Base-by-base conservation (phyloP, 495 filamentous ascomycete species). In the Hypoxylon crocopeplum region DNA sequence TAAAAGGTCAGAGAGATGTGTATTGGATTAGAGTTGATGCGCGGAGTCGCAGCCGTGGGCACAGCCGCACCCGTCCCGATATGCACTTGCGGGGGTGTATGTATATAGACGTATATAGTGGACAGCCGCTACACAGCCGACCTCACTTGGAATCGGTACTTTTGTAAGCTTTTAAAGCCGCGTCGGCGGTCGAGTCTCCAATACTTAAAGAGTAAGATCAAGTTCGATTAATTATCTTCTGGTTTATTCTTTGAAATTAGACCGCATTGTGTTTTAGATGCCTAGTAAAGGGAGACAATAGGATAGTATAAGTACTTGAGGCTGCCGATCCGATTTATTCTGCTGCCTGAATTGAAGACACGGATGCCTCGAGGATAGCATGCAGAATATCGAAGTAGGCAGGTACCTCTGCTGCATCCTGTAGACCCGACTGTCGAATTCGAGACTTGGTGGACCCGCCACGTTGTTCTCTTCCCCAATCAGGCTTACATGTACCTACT, bases 281-380 rank as follows among this genome's bases (percentile, higher is more conserved):
- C 24, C 24, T 27, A 27, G n/a, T n/a, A n/a, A n/a, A n/a, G n/a
- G n/a, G n/a, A n/a, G n/a, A n/a, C n/a, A n/a, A n/a, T n/a, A n/a
- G n/a, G 10, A 33, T n/a, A 19, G 48, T 48, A 60, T 21, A 36
- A 46, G 24, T 25, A 39, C 8, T n/a, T n/a, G n/a, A n/a, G n/a
- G 17, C 1, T 13, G 27, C 29, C 32, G 32, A 41, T 32, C 13
- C 42, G 37, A 34, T 45, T 68, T 66, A 68, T 68, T 66, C 66
- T 68, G 62, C 54, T 68, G 66, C 66, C 66, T 68, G 62, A 60
- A 56, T 45, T 46, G 22, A 48, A 56, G 33, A 25, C 32, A 24
- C 33, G 55, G 19, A 58, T 30, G 38, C 41, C 38, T 34, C n/a
- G n/a, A n/a, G n/a, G n/a, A n/a, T n/a, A n/a, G n/a, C n/a, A n/a